These are phyloP conservation scores for Suhomyces prunicola DNA, from an alignment of 805 yeast genomes.

Conservation along the genomic window DNA sequence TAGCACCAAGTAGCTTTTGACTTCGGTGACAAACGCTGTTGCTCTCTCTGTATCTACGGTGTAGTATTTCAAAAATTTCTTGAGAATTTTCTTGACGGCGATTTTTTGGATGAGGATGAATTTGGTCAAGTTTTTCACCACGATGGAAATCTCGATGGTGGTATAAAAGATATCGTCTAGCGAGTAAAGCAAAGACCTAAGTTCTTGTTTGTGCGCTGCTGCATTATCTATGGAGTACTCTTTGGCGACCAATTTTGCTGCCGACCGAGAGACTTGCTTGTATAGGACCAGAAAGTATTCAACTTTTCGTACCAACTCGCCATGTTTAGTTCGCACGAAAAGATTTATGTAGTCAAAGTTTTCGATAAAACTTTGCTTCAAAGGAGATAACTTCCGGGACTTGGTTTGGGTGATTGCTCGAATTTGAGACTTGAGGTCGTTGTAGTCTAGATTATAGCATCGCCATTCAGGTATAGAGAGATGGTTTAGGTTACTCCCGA, in stretches of 20 bases:
- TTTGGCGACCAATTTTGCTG: neutral
- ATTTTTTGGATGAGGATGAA: slow-evolving; percentile 72
- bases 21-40: slow-evolving; percentile 21
- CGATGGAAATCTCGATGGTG: slow-evolving; percentile 42
- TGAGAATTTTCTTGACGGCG: slow-evolving; percentile 68
- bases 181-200: slow-evolving; percentile 9
- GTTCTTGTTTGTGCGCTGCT: slow-evolving; percentile 1
- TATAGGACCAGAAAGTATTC: slow-evolving; percentile 23
- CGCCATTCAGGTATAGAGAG: slow-evolving; percentile 89
- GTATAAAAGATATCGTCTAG: slow-evolving; percentile 30
- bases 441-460: slow-evolving; percentile 78
- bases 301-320: slow-evolving; percentile 57
- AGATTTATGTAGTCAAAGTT: slow-evolving; percentile 61
- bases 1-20: slow-evolving; percentile 34
- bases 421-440: slow-evolving; percentile 66
- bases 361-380: slow-evolving; percentile 41
- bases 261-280: slow-evolving; percentile 1
- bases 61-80: slow-evolving; percentile 58
- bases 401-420: slow-evolving; percentile 48
- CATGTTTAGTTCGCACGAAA: slow-evolving; percentile 64
- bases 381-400: slow-evolving; percentile 27
- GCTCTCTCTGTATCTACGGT: slow-evolving; percentile 17
- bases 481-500: slow-evolving; percentile 71
- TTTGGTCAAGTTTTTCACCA: slow-evolving; percentile 62
- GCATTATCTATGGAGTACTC: neutral